phyloP scores from a whole-genome alignment of 768 basidiomycete species.

The Lactarius vividus region DNA sequence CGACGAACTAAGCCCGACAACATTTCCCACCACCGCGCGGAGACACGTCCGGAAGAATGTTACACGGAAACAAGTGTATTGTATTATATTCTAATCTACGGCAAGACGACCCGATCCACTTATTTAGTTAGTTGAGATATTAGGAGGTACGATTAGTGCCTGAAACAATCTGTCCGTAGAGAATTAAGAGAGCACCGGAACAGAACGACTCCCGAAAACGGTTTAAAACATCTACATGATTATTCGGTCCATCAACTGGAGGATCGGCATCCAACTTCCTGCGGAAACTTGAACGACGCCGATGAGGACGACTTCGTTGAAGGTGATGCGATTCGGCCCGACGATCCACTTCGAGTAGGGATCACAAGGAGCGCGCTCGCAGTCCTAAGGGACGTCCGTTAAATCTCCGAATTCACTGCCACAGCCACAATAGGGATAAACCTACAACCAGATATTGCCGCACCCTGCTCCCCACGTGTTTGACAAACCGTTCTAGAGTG shows the following conservation, averaged over 20 bases:
- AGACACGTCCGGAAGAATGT: not conserved
- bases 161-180: not conserved
- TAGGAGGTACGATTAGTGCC: slow-evolving; percentile 1
- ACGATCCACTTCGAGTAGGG: slow-evolving; percentile 6
- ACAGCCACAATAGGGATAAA: not conserved
- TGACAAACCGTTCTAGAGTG: slow-evolving; percentile 14
- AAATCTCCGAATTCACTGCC: slow-evolving; percentile 4
- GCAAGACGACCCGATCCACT: not conserved
- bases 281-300: slow-evolving; percentile 25
- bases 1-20: not conserved
- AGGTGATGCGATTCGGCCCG: slow-evolving; percentile 6
- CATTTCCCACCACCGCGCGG: not conserved
- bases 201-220: not conserved
- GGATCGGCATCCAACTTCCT: slow-evolving; percentile 26
- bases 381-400: slow-evolving; percentile 5
- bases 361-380: slow-evolving; percentile 3
- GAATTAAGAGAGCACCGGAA: not conserved
- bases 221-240: slow-evolving; percentile 4
- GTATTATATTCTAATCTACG: slow-evolving; percentile 6
- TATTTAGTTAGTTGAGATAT: not conserved
- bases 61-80: not conserved
- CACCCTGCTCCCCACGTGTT: slow-evolving; percentile 20
- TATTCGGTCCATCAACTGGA: slow-evolving; percentile 15
- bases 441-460: slow-evolving; percentile 10
- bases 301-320: slow-evolving; percentile 21